Conservation (phyloP, 371 early-diverging fungal species). For the Mucor racemosus region DNA sequence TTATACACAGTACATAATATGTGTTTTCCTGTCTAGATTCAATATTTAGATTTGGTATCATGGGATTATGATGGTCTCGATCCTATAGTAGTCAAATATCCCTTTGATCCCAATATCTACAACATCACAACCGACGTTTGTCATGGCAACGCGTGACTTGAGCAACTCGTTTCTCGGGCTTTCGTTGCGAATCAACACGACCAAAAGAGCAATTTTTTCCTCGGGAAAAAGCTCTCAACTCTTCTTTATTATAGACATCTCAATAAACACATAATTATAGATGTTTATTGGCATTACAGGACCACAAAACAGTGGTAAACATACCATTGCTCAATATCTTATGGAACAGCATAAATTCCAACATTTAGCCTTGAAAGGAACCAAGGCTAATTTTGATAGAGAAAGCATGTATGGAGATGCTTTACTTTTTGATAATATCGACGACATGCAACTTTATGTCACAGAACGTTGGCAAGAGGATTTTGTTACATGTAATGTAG, state of each 20-base stretch:
- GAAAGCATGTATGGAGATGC: constrained; percentile 17
- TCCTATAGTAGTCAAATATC: too few species aligned
- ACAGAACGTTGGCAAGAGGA: constrained; percentile 71
- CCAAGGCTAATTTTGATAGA: not conserved
- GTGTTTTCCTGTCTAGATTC: too few species aligned
- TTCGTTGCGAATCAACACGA: not conserved
- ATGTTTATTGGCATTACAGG: constrained; percentile 86
- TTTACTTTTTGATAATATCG: constrained; percentile 46
- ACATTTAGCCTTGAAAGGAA: constrained; percentile 23
- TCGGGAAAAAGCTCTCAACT: not conserved
- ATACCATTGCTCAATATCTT: constrained; percentile 68
- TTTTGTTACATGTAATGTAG: constrained; percentile 75
- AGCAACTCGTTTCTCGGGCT: not conserved
- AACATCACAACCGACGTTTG: not conserved
- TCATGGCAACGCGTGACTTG: not conserved
- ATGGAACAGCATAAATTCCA: constrained; percentile 58
- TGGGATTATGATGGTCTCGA: too few species aligned
- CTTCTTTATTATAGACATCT: too few species aligned
- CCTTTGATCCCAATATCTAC: too few species aligned
- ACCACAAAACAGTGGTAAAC: constrained; percentile 75
- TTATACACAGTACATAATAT: too few species aligned
- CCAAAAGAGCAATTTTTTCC: not conserved
- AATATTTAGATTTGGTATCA: too few species aligned
- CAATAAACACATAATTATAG: not conserved
- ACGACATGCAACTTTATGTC: constrained; percentile 61